Evolutionary conservation across 768 basidiomycete species (phyloP), one percentile per base, ranked within the genome.

Genomic region (Boletus eberwhitei): DNA sequence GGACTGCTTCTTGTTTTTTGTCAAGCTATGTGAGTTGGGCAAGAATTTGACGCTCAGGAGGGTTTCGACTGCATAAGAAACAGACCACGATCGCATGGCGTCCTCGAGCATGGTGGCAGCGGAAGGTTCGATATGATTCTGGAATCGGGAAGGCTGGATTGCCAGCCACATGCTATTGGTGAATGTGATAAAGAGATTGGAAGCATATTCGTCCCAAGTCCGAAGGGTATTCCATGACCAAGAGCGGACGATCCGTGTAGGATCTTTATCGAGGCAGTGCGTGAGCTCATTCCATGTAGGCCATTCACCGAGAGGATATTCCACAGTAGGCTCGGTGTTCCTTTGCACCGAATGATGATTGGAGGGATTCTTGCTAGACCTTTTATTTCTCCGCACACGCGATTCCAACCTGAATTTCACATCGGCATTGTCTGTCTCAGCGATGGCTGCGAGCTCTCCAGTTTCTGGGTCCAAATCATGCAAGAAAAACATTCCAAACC

Each of bases 81-180:
- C 42, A 3, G 55, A 52, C 55, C 55, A 57, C 14, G 47, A 53
- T 21, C 39, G 5, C 41, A 19, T n/a, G n/a, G n/a, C n/a, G n/a
- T n/a, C n/a, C n/a, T n/a, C n/a, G n/a, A n/a, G n/a, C n/a, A n/a
- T n/a, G n/a, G n/a, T n/a, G n/a, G n/a, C n/a, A n/a, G n/a, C n/a
- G n/a, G n/a, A n/a, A n/a, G n/a, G n/a, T n/a, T n/a, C n/a, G n/a
- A n/a, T n/a, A n/a, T n/a, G n/a, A n/a, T n/a, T n/a, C n/a, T n/a
- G n/a, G n/a, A n/a, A n/a, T n/a, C n/a, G n/a, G 50, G 36, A 14
- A 8, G 55, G 48, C 0, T 53, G 48, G 2, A 57, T 0, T 1
- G 42, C 41, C 0, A 57, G 56, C 52, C 56, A 57, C 32, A 57
- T 35, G 24, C 45, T 43, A 4, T 49, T 53, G 22, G 52, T 57